Base-by-base conservation (phyloP, 225 moss, liverwort and hornwort genomes). In the Pleurozium schreberi region DNA sequence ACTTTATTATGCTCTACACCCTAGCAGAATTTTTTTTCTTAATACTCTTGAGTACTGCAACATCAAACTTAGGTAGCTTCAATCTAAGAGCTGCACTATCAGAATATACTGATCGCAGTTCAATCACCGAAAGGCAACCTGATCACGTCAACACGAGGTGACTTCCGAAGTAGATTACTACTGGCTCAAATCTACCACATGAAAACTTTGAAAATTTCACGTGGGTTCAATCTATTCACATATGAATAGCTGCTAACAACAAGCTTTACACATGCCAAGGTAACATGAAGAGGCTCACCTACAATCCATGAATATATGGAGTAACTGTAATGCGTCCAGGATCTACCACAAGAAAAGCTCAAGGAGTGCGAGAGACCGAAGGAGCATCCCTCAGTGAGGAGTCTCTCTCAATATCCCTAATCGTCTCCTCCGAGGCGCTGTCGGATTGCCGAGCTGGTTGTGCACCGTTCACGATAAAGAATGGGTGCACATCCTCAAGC, bases 401-500 rank as follows among this genome's bases (percentile, higher is more conserved):
- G 80, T 83, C 87, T 62, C 55, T 81, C 49, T 85, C 88, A 30
- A 53, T 84, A 82, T 88, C 91, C 75, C 82, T 70, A 33, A 69
- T 84, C n/a, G 83, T 77, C 64, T 91, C 89, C 75, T 86, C 93
- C 15, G 94, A 84, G 76, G 87, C 30, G 20, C 90, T 88, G 23
- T 83, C 88, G 9, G 93, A 83, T 64, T 50, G 91, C 18, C 87
- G 87, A 67, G 92, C 90, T n/a, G 91, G 81, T 67, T 95, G 96
- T 8, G 96, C 95, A 40, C 94, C 92, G 26, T 96, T 93, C 60
- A 97, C 98, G 31, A 96, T 97, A 40, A 95, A 95, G 86, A 97
- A 95, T 45, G 94, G 96, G 76, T 97, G 95, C 68, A 97, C 94
- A 49, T 99, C 97, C 87, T 99, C 98, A 71, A 99, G 90, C 90